Percentiles rank a stretch among this genome's conserved stretches.
phyloP scores from a whole-genome alignment of 768 basidiomycete genomes.

The Boletus subcaerulescens region DNA sequence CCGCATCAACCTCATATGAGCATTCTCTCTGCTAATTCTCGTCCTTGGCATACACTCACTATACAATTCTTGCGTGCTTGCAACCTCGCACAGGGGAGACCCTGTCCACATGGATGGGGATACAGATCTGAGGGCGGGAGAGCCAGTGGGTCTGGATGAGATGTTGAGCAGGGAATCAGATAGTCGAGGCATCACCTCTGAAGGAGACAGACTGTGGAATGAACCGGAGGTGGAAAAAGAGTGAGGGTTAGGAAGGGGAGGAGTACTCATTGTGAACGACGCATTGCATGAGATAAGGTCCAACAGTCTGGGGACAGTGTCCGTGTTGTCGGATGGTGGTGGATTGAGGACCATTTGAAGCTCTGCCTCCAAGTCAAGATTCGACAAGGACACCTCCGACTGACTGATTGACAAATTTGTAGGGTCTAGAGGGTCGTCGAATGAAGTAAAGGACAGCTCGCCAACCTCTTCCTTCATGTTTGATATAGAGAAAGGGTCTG shows the following conservation, averaged over 20 bases:
- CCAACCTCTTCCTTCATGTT: conserved; percentile 24
- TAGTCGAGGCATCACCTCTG: conserved; percentile 9
- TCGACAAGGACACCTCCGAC: conserved; percentile 36
- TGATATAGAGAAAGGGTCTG: conserved; percentile 12
- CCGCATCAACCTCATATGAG: conserved; percentile 47
- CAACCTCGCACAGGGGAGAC: conserved; percentile 26
- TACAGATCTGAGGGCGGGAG: conserved; percentile 16
- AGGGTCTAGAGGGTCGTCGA: conserved; percentile 29
- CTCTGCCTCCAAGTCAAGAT: conserved; percentile 32
- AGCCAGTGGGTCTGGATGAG: conserved; percentile 15
- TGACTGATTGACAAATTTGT: conserved; percentile 35
- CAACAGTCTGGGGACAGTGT: conserved; percentile 21
- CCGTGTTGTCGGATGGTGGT: conserved; percentile 7
- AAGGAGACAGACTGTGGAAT: conserved; percentile 13
- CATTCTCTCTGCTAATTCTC: conserved; percentile 53
- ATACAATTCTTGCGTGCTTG: conserved; percentile 21
- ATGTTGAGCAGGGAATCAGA: conserved; percentile 24
- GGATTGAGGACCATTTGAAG: conserved; percentile 22
- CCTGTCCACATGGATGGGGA: conserved; percentile 24
- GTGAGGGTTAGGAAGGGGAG: conserved; percentile 21
- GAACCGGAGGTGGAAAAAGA: conserved; percentile 18
- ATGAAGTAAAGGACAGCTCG: conserved; percentile 28
- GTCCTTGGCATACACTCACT: conserved; percentile 29
- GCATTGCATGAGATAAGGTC: conserved; percentile 20
- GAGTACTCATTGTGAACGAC: conserved; percentile 28